Base-by-base conservation (phyloP, 2,329 filamentous ascomycete genomes). In the Pestalotiopsis sp. region DNA sequence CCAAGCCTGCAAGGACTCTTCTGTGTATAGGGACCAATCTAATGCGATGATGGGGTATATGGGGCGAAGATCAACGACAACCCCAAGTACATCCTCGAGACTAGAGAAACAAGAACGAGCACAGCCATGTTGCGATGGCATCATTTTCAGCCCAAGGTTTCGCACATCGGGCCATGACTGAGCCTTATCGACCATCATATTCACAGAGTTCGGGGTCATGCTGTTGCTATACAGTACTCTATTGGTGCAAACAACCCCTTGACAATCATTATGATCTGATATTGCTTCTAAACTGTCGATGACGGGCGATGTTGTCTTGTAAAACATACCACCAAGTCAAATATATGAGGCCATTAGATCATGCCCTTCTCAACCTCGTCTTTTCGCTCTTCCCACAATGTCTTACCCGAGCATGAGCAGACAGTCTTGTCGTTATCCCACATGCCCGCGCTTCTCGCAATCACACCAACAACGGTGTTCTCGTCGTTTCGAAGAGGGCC, bases 361-460 rank as follows among this genome's bases (percentile, higher is more conserved):
- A 99, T 98, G 2, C 96, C 96, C 82, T 93, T 94, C 72, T 87
- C 86, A 56, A 94, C 89, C 82, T 97, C 93, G 75, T 98, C 94
- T 81, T 91, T 91, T 73, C 96, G 89, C 85, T 99, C 96, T 81
- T 99, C 92, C 96, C 96, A 99, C 11, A 99, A 88, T 67, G 94
- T 98, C 88, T 98, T 98, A 3, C 96, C 96, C 48, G 94, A 97
- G 81, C 96, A 99, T 61, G 94, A 97, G 79, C 96, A 99, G 5
- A 99, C 95, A 59, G 93, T 97, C 86, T 98, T 99, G 78, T 98
- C 94, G 75, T 99, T 97, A 79, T 98, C 95, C 96, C 96, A 99
- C 70, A 97, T 92, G n/a, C 96, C 96, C 17, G 96, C 95, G 79
- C 94, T 98, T 77, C 96, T 86, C 62, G 96, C 96, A 81, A 99